Base-by-base conservation (phyloP, 2,329 filamentous ascomycete genomes). In the Ambrosiella cleistominuta region DNA sequence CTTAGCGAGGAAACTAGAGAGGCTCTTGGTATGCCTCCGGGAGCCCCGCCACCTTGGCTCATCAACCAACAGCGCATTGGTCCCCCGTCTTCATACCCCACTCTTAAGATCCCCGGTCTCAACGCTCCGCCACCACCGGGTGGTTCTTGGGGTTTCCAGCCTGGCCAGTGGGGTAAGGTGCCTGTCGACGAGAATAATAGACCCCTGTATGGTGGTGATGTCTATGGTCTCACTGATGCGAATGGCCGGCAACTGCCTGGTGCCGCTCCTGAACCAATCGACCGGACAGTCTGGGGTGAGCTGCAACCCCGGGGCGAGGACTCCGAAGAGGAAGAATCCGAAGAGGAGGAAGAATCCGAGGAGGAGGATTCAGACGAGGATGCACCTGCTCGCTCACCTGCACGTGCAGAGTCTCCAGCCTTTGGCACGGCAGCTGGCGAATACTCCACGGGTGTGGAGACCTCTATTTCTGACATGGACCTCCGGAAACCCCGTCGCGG, bases 51-150 rank as follows among this genome's bases (percentile, higher is more conserved):
- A 27, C 93, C 93, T 45, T 98, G 93, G 93, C 78, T 98, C 61
- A 91, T 98, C 68, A 95, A 95, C 70, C 88, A 95, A 70, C 93
- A 98, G 70, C 83, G 91, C 64, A 88, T 89, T 65, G 93, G 93
- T 0, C 89, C 90, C 27, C 91, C 93, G 1, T 90, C 91, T 5
- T 94, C 89, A 7, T 98, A 98, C 68, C 90, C 93, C 19, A 88
- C 88, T n/a, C 76, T 97, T 56, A 95, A 93, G 68, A 89, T 98
- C 61, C 86, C 93, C 7, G 93, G 93, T 50, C 78, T 98, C 52
- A 98, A 97, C 68, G 89, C 91, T 1, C 89, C 93, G 3, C 88
- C 91, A 9, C 93, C 93, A 1, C 77, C 88, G 1, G 91, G 91
- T 53, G 90, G 86, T 27, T 81, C 83, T 59, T 98, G 93, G 93